Base-by-base conservation (phyloP, 768 basidiomycete genomes). In the Heimioporus sp. region DNA sequence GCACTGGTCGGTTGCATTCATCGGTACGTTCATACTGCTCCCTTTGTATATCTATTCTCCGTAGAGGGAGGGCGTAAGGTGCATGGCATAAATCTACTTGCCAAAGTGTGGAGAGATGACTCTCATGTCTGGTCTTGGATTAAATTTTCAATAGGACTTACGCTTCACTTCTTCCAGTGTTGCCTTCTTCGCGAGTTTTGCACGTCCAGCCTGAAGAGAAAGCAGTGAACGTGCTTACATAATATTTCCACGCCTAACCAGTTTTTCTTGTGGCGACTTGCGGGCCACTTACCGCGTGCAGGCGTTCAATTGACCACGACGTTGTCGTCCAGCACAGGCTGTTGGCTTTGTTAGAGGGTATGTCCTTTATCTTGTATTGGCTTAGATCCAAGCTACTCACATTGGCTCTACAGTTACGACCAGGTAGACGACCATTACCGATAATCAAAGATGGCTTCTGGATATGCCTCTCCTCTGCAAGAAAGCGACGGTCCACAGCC, bases 401-500 rank as follows among this genome's bases (percentile, higher is more conserved):
- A 20, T 40, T 32, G 32, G 16, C 28, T 28, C 24, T 32, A 9
- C 35, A 51, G 47, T 39, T 39, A 46, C 46, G 35, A 49, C 52
- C 48, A 54, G 56, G 54, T 59, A 59, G 53, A 67, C 58, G 43
- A 54, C 57, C 55, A 31, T 34, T 35, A 21, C 62, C 59, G 67
- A 71, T 69, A 53, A 62, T 69, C 67, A 58, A 54, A 51, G 69
- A 69, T 69, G 67, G 65, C 67, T 52, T 69, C 67, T 49, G 67
- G 67, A 69, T 71, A 71, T 57, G 57, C 59, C 52, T 65, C 67
- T 32, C 57, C 60, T 21, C n/a, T 64, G 47, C 69, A 64, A 64
- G 65, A 71, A 54, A 53, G 46, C 40, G 67, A 67, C 47, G 58
- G 54, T 42, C 67, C 65, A 54, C 67, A 70, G 49, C 80, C 80